These are phyloP conservation scores for Paulownia fortunei DNA, from an alignment of 257 asterid species.

Conservation along the genomic window DNA sequence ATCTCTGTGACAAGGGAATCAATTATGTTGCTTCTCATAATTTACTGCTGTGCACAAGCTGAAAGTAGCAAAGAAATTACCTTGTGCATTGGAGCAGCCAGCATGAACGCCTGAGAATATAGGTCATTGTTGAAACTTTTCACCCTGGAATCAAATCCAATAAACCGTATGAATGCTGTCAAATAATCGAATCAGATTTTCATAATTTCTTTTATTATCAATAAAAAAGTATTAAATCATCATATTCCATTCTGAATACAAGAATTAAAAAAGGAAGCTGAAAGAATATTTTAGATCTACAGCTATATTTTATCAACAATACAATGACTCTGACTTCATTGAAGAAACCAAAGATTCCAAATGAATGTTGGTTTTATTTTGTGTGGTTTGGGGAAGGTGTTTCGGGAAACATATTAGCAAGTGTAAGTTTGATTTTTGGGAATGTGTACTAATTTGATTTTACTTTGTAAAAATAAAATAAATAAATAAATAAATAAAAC, in stretches of 20 bases:
- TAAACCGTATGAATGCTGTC: background rate
- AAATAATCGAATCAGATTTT: background rate
- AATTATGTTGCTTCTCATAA: background rate
- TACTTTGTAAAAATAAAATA: too few relatives aligned
- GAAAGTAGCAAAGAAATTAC: background rate
- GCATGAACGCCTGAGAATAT: background rate
- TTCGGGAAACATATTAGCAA: too few relatives aligned
- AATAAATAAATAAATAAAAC: too few relatives aligned
- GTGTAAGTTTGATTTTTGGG: too few relatives aligned
- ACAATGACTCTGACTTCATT: background rate
- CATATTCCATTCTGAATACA: background rate
- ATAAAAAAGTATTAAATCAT: background rate
- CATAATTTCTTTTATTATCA: background rate
- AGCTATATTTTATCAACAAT: background rate
- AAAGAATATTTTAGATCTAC: background rate
- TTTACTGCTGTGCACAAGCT: background rate
- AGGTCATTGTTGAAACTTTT: background rate
- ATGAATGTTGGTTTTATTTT: background rate
- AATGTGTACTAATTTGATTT: too few relatives aligned
- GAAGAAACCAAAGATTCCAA: slow-evolving; percentile 37
- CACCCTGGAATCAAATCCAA: slow-evolving; percentile 3
- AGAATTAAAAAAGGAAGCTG: background rate
- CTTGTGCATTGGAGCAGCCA: slow-evolving; percentile 10
- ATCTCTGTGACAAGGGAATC: background rate
- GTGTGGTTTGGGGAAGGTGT: too few relatives aligned